Conservation (phyloP, 352 stramenopile species). For the Phytophthora idaei region DNA sequence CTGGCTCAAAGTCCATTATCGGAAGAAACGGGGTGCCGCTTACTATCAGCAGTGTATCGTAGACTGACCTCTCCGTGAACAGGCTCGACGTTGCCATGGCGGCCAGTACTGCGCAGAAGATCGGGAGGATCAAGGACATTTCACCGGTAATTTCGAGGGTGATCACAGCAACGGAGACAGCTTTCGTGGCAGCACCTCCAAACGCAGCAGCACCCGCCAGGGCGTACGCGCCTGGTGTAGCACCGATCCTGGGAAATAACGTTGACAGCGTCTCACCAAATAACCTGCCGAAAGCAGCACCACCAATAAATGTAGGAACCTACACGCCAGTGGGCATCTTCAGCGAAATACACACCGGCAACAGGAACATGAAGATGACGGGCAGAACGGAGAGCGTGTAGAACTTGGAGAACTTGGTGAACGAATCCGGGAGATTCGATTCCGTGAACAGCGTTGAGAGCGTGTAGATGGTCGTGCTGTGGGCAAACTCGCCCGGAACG, state of each 20-base stretch:
- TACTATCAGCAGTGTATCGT: conserved; percentile 79
- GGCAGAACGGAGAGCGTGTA: conserved; percentile 62
- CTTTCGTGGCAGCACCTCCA: conserved; percentile 66
- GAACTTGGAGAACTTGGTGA: conserved; percentile 69
- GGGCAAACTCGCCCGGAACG: conserved; percentile 69
- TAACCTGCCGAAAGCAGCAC: conserved; percentile 77
- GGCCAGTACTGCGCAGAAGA: conserved; percentile 75
- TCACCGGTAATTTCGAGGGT: conserved; percentile 85
- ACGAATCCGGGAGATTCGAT: conserved; percentile 54
- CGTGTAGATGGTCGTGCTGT: conserved; percentile 51
- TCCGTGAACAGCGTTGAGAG: conserved; percentile 63
- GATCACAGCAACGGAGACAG: conserved; percentile 86
- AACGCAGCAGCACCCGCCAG: conserved; percentile 82
- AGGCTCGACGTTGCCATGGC: conserved; percentile 72
- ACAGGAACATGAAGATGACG: conserved; percentile 57
- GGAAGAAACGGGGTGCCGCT: conserved; percentile 82
- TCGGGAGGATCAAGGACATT: conserved; percentile 82
- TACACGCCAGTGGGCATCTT: conserved; percentile 83
- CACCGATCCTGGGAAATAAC: conserved; percentile 21
- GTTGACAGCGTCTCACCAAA: conserved; percentile 64
- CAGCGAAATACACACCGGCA: conserved; percentile 85
- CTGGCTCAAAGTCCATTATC: conserved; percentile 74
- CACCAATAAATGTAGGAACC: conserved; percentile 84
- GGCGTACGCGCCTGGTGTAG: conserved; percentile 72
- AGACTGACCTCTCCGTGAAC: conserved; percentile 78